Base-by-base conservation (phyloP, 768 basidiomycete genomes). In the Termitomyces sp. region DNA sequence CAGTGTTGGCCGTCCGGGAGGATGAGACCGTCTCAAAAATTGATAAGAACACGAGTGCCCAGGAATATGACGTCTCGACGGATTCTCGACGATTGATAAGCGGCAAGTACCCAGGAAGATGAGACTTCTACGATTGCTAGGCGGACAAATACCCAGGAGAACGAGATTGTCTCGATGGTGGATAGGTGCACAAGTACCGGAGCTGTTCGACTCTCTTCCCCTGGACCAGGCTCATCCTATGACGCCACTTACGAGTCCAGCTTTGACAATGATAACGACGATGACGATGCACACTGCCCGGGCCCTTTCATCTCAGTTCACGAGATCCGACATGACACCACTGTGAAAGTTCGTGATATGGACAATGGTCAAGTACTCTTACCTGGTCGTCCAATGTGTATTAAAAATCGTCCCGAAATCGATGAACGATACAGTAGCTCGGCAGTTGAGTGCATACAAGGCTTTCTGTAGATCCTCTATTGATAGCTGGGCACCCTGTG, bases 381-480 rank as follows among this genome's bases (percentile, higher is more conserved):
- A 8, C n/a, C 41, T 19, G 69, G 67, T 5, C 70, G 70, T 14
- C 28, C 72, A 12, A 42, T 78, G 51, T 78, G 76, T 60, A 58
- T 78, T n/a, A 48, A 78, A 77, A 51, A 61, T 66, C 3, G 68
- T 74, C 51, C 53, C 46, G 9, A 69, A 65, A 56, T 45, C 56
- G 21, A 32, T 58, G 34, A 53, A 47, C 3, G n/a, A 48, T 2
- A 62, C 66, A 4, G 60, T 72, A 35, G 48, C 60, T n/a, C 62
- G 55, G 41, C 77, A 77, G 51, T 58, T 77, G 38, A 55, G 45
- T 15, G 66, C 66, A 2, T 76, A 74, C 59, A 69, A 68, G 51
- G 68, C 65, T 8, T 59, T 78, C 45, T 68, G 66, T 2, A 24
- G 62, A 53, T 58, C 63, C 50, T 44, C 59, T 34, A 38, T 56